Base-by-base conservation (phyloP, 2,329 filamentous ascomycete genomes). In the Neofusicoccum sp. region DNA sequence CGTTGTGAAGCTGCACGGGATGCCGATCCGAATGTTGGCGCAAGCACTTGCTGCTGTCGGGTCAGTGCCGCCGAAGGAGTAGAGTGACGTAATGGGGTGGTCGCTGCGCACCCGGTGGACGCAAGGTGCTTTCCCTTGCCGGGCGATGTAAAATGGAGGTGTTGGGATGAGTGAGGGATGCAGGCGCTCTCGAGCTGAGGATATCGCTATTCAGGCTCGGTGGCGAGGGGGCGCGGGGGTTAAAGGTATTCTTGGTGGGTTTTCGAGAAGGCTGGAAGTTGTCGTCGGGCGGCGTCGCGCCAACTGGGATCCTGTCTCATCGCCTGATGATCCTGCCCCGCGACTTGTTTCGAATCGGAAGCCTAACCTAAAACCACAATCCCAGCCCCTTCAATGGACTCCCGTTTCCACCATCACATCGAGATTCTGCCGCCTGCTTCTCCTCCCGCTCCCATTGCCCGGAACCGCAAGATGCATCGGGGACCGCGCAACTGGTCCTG, bases 1-100 rank as follows among this genome's bases (percentile, higher is more conserved):
- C 38, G 51, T 26, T 49, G 44, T 59, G 34, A 49, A 48, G 44
- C 28, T 59, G 36, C 44, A 59, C 45, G 34, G 44, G 57, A 41
- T 48, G 57, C 31, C 34, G 57, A 59, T 59, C 57, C 20, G 45
- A 59, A 59, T 59, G 45, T 59, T 26, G 56, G 56, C 43, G 56
- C 43, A 47, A 43, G 30, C 28, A 14, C 31, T 48, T 49, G 43
- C 28, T 36, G 56, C 43, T 45, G 56, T 47, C 56, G 43, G 44
- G 56, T 24, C 56, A 36, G 43, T 20, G 56, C 31, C 28, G 56
- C 44, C 33, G 36, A 34, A 9, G 20, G 33, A 49, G 47, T 12
- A 6, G 40, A 43, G 43, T 59, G 57, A 59, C 57, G 57, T 59
- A 59, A 59, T 59, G 24, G 56, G 57, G 26, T 40, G 34, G 20